These are phyloP conservation scores for Jimgerdemannia lactiflua DNA, from an alignment of 192 early-diverging fungal species.

Conservation along the genomic window DNA sequence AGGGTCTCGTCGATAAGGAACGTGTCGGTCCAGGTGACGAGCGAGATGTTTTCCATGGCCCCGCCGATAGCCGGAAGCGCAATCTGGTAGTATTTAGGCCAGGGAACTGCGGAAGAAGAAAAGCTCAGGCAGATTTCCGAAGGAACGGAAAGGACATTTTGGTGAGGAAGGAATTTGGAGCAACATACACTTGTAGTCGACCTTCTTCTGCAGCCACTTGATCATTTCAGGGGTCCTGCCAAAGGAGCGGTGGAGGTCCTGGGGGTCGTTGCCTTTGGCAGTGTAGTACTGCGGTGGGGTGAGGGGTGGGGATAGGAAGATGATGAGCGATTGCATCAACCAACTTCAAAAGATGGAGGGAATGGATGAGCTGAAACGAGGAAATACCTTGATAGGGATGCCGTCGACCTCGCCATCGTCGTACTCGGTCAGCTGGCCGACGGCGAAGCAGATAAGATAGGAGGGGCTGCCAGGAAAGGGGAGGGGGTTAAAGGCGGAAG, in stretches of 20 bases:
- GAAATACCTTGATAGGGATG: conserved; percentile 34
- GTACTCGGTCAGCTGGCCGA: conserved; percentile 42
- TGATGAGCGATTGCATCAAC: not conserved
- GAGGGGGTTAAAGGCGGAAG: not conserved
- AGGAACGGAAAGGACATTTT: not conserved
- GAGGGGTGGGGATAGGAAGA: not conserved
- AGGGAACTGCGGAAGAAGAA: conserved; percentile 34
- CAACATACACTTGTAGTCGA: conserved; percentile 26
- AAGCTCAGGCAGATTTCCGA: not conserved
- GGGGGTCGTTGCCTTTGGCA: conserved; percentile 32
- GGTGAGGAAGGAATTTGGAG: not conserved
- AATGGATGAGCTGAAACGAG: too few species aligned
- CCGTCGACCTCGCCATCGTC: conserved; percentile 42
- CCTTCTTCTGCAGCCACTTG: conserved; percentile 44
- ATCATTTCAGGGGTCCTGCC: conserved; percentile 45
- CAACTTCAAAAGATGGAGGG: too few species aligned
- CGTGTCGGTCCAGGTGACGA: conserved; percentile 44
- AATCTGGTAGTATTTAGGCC: conserved; percentile 54
- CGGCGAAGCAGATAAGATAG: conserved; percentile 48
- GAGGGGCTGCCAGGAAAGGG: conserved; percentile 27
- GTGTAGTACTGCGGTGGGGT: conserved; percentile 26
- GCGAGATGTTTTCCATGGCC: conserved; percentile 57
- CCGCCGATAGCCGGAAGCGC: conserved; percentile 32
- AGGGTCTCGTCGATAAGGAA: conserved; percentile 33
- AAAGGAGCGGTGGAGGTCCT: conserved; percentile 39